Evolutionary conservation across 331 rosid genomes (phyloP).

Genomic region (Malus hybrid): DNA sequence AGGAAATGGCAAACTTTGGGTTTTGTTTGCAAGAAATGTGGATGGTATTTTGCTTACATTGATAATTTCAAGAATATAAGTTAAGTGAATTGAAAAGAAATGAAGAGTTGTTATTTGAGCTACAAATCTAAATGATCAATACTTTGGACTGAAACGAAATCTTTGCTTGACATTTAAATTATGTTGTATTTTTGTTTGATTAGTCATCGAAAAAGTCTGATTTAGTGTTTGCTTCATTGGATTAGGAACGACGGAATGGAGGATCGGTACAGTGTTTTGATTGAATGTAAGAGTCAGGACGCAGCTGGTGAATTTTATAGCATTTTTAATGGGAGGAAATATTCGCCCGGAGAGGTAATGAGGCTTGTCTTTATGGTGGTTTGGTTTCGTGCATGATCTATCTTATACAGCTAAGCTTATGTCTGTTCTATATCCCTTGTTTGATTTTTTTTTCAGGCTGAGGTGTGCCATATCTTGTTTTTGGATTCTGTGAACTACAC

Average conservation of each 20-base stretch:
- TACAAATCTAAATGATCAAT: not conserved
- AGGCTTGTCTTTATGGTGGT: not conserved
- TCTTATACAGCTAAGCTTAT: not conserved
- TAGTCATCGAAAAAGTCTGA: not conserved
- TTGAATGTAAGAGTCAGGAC: constrained; percentile 40
- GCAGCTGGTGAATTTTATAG: constrained; percentile 49
- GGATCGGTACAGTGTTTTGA: constrained; percentile 79
- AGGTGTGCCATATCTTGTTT: constrained; percentile 75
- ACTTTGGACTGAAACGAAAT: not conserved
- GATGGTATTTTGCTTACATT: not conserved
- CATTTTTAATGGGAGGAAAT: constrained; percentile 63
- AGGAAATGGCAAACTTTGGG: not conserved
- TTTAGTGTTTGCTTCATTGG: not conserved
- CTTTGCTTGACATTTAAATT: not conserved
- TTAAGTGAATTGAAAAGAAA: not conserved
- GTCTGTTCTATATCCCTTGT: not conserved
- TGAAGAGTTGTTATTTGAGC: not conserved
- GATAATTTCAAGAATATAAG: not conserved
- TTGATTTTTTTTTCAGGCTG: constrained; percentile 48
- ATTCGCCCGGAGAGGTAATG: constrained; percentile 71
- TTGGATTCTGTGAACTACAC: constrained; percentile 72
- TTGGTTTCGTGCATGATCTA: no score
- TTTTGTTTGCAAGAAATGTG: not conserved
- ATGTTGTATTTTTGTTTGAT: not conserved
- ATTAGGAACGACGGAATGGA: constrained; percentile 69